Conservation (phyloP, 106 monocot species). For the Triglochin maritima region DNA sequence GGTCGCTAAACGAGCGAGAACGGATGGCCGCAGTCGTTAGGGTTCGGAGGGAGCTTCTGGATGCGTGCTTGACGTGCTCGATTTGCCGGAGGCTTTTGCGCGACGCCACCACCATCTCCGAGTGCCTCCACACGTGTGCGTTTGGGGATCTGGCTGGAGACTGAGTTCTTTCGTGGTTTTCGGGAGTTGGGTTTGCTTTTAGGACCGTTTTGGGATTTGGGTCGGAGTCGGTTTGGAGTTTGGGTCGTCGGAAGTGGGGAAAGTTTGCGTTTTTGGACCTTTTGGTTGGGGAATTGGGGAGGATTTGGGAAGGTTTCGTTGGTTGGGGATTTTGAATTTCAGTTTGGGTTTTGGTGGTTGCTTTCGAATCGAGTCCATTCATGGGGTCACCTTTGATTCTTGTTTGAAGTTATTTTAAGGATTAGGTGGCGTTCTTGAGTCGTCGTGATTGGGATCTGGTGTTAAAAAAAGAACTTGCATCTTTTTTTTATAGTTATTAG, state of each 20-base stretch:
- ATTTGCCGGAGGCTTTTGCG: slow-evolving; percentile 61
- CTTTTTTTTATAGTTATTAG: too few species aligned
- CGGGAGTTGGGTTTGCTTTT: not conserved
- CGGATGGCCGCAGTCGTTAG: slow-evolving; percentile 23
- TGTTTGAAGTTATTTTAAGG: too few species aligned
- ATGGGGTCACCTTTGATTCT: too few species aligned
- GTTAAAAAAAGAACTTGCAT: too few species aligned
- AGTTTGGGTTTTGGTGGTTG: too few species aligned
- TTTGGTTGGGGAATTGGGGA: too few species aligned
- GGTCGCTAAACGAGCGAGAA: not conserved
- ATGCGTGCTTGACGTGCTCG: slow-evolving; percentile 68
- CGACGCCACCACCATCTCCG: slow-evolving; percentile 81
- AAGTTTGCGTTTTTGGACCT: too few species aligned
- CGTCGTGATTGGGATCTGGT: too few species aligned
- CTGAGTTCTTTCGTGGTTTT: not conserved
- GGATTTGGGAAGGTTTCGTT: too few species aligned
- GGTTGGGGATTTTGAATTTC: too few species aligned
- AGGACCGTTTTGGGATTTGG: not conserved
- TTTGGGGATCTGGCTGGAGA: slow-evolving; percentile 7
- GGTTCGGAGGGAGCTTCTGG: slow-evolving; percentile 40
- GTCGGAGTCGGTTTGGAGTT: not conserved
- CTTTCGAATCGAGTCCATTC: too few species aligned
- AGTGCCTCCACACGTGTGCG: slow-evolving; percentile 90
- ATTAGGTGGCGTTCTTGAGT: too few species aligned
- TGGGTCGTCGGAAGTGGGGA: not conserved